Percentiles rank a stretch among this genome's conserved stretches.
Conservation (phyloP, 129 eudicot genomes). For the Glebionis coronaria region DNA sequence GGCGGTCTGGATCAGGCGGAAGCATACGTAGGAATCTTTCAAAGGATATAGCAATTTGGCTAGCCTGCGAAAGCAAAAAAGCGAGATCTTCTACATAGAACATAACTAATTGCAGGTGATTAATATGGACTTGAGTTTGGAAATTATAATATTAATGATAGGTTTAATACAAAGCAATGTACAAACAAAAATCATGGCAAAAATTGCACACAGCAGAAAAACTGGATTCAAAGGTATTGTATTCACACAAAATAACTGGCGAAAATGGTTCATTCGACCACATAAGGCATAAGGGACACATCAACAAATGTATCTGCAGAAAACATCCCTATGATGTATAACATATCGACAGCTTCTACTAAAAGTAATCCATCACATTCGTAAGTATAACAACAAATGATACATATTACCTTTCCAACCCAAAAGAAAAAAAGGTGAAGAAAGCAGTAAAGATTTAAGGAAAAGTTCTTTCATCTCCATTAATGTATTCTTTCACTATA, state of each 20-base stretch:
- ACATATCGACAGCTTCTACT: conserved; percentile 11
- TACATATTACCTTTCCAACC: conserved; percentile 25
- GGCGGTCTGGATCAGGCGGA: too few species aligned
- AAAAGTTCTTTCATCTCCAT: conserved; percentile 6
- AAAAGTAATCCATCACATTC: not conserved
- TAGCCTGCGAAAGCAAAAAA: too few species aligned
- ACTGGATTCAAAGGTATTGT: conserved; percentile 13
- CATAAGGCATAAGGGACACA: not conserved
- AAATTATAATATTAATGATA: not conserved
- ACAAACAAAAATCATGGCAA: not conserved
- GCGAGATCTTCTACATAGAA: too few species aligned
- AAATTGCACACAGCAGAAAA: conserved; percentile 3
- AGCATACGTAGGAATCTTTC: too few species aligned
- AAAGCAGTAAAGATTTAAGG: not conserved
- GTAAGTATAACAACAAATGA: conserved; percentile 19
- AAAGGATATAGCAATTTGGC: too few species aligned
- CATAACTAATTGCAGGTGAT: not conserved
- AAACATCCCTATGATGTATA: conserved; percentile 21
- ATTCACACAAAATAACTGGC: conserved; percentile 15
- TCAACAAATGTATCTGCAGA: conserved; percentile 1
- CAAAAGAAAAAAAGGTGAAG: not conserved
- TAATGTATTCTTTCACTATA: conserved; percentile 8
- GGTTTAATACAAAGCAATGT: not conserved
- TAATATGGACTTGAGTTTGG: not conserved
- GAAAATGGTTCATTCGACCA: conserved; percentile 21